Evolutionary conservation across 805 yeast genomes (phyloP), one percentile per base, ranked within the genome.

Genomic region (Sporopachydermia quercuum): DNA sequence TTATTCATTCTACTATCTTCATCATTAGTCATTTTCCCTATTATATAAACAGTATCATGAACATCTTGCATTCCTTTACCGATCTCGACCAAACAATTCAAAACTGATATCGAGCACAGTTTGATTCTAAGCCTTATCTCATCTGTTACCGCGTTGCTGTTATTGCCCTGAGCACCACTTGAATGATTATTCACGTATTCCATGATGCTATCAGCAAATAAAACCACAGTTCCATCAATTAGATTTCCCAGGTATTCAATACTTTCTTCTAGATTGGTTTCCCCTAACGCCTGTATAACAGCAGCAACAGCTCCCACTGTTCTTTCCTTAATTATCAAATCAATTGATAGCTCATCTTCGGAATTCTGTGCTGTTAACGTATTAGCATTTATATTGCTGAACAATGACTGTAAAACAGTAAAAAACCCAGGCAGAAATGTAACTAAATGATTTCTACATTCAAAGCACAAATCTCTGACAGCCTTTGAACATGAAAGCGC

Each of bases 1-100:
- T 18, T 3, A 36, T 35, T 6, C 35, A 18, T 40, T 8, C 23
- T 30, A 6, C 16, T 16, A 16, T 52, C 43, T 38, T 66, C 65
- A 13, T 56, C 61, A 4, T 45, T 49, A 16, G 60, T 59, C 35
- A 56, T 59, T 16, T 56, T 56, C 6, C 63, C 68, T 35, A 62
- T 37, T 8, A 23, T n/a, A n/a, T n/a, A 39, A 38, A 36, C 66
- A 2, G 62, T 58, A 16, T 76, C 84, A 34, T 66, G 74, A 0
- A 83, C 77, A 2, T 70, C 55, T 38, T 72, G 71, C 50, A 79
- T 55, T 0, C 86, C 84, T 41, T 76, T 78, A 0, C 85, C 91
- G 3, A 84, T 60, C 40, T 78, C 82, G n/a, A 67, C 66, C 0
- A 85, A 54, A 50, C 85, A 80, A 11, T 70, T 58, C 17, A 83